Evolutionary conservation across 2,329 filamentous ascomycete species (phyloP), one percentile per base, ranked within the genome.

Genomic region (Phoma sp.): DNA sequence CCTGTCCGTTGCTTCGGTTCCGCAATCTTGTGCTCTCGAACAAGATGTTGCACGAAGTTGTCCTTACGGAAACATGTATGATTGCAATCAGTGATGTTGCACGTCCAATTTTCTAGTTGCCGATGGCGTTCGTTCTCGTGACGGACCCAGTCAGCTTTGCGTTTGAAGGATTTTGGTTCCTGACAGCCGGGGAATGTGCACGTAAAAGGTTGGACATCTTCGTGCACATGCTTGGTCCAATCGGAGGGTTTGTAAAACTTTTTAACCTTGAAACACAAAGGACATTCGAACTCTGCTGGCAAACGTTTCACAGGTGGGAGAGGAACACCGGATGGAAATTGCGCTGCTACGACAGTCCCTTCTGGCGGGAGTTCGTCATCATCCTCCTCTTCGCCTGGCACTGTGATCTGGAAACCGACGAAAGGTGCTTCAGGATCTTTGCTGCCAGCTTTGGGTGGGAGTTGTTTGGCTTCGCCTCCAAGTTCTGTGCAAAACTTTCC

Each of bases 171-270:
- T 75, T 96, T 96, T 14, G 90, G 87, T 42, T 96, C 91, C 7
- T 84, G 83, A 70, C 93, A 96, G 45, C 86, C 82, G 2, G 89
- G 86, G 78, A 93, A 96, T 0, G 92, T 96, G 75, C 93, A 97
- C 3, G 91, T 96, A 64, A 96, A 96, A 0, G 93, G 93, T 70
- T 95, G 90, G 1, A 96, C 86, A 70, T 97, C 93, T 75, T 96
- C 93, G 65, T 96, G 91, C 0, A 97, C 90, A 68, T 97, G 93
- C 72, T 97, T 96, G 1, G 92, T 96, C 93, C 93, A 97, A 74
- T 97, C 93, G 0, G 92, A 96, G 13, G 92, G 93, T 73, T 96
- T 96, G 65, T 88, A 85, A 65, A 95, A 92, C 66, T 87, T 91
- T 79, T 95, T 96, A 47, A 87, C 83, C 63, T 88, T 86, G 78